phyloP scores from a whole-genome alignment of 805 yeast genomes.

The Schizosaccharomyces cryophilus region DNA sequence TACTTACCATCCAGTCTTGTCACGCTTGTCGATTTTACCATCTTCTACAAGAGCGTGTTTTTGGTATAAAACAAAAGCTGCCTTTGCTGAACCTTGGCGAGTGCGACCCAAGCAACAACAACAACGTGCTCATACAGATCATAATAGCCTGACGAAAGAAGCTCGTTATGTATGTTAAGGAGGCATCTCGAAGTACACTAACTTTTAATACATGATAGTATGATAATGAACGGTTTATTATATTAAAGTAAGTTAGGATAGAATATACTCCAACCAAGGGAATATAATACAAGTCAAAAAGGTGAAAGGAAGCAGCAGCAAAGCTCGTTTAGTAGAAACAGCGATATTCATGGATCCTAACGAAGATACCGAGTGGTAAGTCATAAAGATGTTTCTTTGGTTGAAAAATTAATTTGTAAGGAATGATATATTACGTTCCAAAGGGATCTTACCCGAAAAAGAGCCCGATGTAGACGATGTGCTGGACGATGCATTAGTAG shows the following conservation, averaged over 20 bases:
- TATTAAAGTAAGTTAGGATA: too few relatives aligned
- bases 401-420: neutral
- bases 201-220: too few relatives aligned
- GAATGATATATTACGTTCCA: constrained; percentile 79
- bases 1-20: neutral
- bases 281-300: too few relatives aligned
- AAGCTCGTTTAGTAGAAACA: too few relatives aligned
- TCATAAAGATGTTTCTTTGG: too few relatives aligned
- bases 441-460: constrained; percentile 79
- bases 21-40: neutral
- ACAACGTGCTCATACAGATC: neutral
- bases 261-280: too few relatives aligned
- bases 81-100: neutral
- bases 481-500: constrained; percentile 67
- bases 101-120: neutral
- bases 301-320: too few relatives aligned
- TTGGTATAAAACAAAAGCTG: neutral
- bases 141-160: neutral
- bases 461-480: constrained; percentile 74
- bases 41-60: neutral
- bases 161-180: too few relatives aligned
- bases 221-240: too few relatives aligned
- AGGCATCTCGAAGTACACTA: too few relatives aligned
- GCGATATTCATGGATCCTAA: constrained; percentile 35
- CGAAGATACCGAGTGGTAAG: constrained; percentile 78